Conservation (phyloP, 2,329 filamentous ascomycete species). For the Volutella citrinella region DNA sequence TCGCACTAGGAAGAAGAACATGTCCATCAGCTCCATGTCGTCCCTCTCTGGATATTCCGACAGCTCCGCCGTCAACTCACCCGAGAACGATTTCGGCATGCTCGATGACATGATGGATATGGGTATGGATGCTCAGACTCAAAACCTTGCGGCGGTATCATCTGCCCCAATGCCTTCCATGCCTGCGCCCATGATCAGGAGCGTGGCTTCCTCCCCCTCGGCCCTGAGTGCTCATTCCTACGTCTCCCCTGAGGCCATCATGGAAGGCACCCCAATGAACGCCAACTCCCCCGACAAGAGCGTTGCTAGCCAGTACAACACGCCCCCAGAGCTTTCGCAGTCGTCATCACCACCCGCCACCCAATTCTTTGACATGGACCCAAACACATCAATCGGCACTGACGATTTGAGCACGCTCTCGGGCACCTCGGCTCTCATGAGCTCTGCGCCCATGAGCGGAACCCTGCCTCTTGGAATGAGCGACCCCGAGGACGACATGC, state of each 20-base stretch:
- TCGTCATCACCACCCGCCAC: slow-evolving; percentile 54
- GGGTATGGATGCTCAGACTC: slow-evolving; percentile 24
- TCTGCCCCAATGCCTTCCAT: slow-evolving; percentile 42
- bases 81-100: slow-evolving; percentile 45
- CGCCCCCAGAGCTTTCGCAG: slow-evolving; percentile 59
- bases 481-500: slow-evolving; percentile 44
- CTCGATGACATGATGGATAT: slow-evolving; percentile 50
- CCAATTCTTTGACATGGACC: slow-evolving; percentile 47
- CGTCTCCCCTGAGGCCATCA: slow-evolving; percentile 45
- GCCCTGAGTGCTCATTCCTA: slow-evolving; percentile 38
- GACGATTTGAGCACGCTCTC: slow-evolving; percentile 31
- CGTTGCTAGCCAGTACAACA: slow-evolving; percentile 50
- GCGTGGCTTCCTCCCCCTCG: slow-evolving; percentile 39
- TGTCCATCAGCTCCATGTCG: slow-evolving; percentile 45
- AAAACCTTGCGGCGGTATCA: slow-evolving; percentile 38
- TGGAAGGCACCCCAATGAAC: slow-evolving; percentile 35
- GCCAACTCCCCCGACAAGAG: slow-evolving; percentile 50
- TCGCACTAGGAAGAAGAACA: slow-evolving; percentile 54
- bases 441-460: slow-evolving; percentile 31
- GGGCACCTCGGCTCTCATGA: slow-evolving; percentile 30
- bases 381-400: slow-evolving; percentile 30
- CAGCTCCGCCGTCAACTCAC: slow-evolving; percentile 53
- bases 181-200: slow-evolving; percentile 30
- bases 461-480: slow-evolving; percentile 32
- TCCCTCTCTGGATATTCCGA: slow-evolving; percentile 58